Conservation (phyloP, 2,329 filamentous ascomycete genomes). For the Colletotrichum musicola region DNA sequence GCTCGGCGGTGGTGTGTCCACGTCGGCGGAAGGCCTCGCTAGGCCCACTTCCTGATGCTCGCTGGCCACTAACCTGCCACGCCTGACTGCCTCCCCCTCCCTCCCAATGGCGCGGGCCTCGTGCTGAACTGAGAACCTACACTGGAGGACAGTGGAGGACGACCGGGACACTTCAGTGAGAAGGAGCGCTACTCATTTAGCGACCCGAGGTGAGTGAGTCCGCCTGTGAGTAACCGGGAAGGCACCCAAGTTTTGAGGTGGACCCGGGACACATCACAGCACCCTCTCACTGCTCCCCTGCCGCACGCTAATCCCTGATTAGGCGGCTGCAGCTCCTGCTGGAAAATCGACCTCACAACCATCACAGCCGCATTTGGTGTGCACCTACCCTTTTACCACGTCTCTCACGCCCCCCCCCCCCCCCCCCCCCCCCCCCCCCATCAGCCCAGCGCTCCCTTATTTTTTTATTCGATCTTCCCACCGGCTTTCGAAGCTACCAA, state of each 20-base stretch:
- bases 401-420: conserved; percentile 14
- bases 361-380: conserved; percentile 38
- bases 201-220: too few relatives aligned
- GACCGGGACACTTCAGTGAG: too few relatives aligned
- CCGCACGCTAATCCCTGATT: conserved; percentile 50
- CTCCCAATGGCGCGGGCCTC: too few relatives aligned
- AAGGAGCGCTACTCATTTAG: too few relatives aligned
- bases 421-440: conserved; percentile 2
- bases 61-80: background rate
- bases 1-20: conserved; percentile 26
- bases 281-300: conserved; percentile 28
- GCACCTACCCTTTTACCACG: conserved; percentile 24
- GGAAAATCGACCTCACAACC: conserved; percentile 45
- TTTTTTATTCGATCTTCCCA: conserved; percentile 23
- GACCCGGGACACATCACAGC: too few relatives aligned
- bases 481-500: background rate
- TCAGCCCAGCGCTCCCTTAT: conserved; percentile 34
- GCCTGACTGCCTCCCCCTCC: too few relatives aligned
- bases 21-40: conserved; percentile 21
- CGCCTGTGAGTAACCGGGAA: too few relatives aligned
- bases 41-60: conserved; percentile 18
- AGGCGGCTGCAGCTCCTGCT: conserved; percentile 46
- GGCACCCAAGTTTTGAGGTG: too few relatives aligned
- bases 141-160: too few relatives aligned
- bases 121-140: too few relatives aligned